phyloP scores from a whole-genome alignment of 148 eudicot genomes.

The Talinum fruticosum region DNA sequence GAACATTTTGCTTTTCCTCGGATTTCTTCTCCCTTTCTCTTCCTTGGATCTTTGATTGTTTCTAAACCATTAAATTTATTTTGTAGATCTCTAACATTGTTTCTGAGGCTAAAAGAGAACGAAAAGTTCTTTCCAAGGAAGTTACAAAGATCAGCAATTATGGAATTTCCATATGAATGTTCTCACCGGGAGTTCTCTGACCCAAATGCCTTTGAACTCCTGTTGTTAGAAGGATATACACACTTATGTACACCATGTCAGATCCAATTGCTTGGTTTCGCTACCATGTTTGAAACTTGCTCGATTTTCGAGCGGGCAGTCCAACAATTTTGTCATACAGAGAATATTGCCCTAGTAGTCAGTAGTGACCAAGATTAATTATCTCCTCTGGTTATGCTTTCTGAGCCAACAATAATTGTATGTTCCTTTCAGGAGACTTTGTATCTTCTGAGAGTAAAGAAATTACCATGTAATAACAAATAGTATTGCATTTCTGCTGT shows the following conservation, averaged over 20 bases:
- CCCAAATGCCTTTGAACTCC: slow-evolving; percentile 1
- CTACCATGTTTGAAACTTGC: not conserved
- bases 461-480: not conserved
- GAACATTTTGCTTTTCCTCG: not conserved
- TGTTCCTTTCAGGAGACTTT: not conserved
- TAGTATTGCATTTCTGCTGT: not conserved
- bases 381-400: not conserved
- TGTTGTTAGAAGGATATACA: not conserved
- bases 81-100: slow-evolving; percentile 59
- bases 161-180: slow-evolving; percentile 69
- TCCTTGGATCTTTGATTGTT: not conserved
- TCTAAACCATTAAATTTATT: not conserved
- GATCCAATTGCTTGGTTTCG: not conserved
- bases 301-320: not conserved
- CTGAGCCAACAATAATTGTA: not conserved
- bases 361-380: slow-evolving; percentile 3
- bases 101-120: slow-evolving; percentile 63
- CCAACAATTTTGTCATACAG: slow-evolving; percentile 8
- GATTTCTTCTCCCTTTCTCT: not conserved
- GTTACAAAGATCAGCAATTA: slow-evolving; percentile 80
- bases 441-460: not conserved
- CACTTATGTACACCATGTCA: not conserved
- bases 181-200: not conserved
- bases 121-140: slow-evolving; percentile 60
- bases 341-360: slow-evolving; percentile 9